Evolutionary conservation across 1,139 yeast species (phyloP).

Genomic region (Suhomyces anneliseae): DNA sequence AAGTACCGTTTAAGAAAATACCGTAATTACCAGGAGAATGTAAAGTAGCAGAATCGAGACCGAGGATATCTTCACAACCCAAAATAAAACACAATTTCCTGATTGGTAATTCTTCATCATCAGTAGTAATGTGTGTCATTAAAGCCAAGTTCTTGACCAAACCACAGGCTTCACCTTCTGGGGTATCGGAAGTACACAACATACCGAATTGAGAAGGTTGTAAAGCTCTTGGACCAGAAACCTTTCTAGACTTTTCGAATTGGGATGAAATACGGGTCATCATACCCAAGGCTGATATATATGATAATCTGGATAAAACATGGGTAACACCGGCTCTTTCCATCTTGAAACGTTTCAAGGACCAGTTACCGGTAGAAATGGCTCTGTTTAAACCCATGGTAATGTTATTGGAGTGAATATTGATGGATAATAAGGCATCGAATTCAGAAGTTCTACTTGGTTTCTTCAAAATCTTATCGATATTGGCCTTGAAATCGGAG

Average conservation of each 20-base stretch:
- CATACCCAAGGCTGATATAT: slow-evolving; percentile 96
- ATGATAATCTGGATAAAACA: slow-evolving; percentile 85
- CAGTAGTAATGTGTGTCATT: slow-evolving; percentile 98
- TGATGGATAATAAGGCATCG: slow-evolving; percentile 86
- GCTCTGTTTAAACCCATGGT: slow-evolving; percentile 96
- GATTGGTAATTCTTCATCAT: slow-evolving; percentile 92
- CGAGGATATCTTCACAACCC: slow-evolving; percentile 86
- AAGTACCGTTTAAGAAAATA: slow-evolving; percentile 88
- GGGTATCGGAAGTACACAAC: slow-evolving; percentile 98
- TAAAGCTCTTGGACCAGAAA: slow-evolving; percentile 97
- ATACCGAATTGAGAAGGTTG: slow-evolving; percentile 99
- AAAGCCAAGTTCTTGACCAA: slow-evolving; percentile 92
- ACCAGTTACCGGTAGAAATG: slow-evolving; percentile 98
- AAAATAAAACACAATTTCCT: slow-evolving; percentile 71
- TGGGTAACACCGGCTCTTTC: slow-evolving; percentile 99
- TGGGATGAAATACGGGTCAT: slow-evolving; percentile 99
- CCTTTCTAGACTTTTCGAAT: slow-evolving; percentile 95
- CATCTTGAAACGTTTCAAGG: slow-evolving; percentile 97
- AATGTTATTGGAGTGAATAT: slow-evolving; percentile 87
- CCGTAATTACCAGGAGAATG: slow-evolving; percentile 80
- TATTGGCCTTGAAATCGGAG: slow-evolving; percentile 87
- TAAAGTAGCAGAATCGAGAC: slow-evolving; percentile 80
- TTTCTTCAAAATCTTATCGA: slow-evolving; percentile 89
- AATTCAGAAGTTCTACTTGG: slow-evolving; percentile 95
- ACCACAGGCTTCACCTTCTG: slow-evolving; percentile 99